Conservation (phyloP, 495 filamentous ascomycete genomes). For the Talaromyces proteolyticus region DNA sequence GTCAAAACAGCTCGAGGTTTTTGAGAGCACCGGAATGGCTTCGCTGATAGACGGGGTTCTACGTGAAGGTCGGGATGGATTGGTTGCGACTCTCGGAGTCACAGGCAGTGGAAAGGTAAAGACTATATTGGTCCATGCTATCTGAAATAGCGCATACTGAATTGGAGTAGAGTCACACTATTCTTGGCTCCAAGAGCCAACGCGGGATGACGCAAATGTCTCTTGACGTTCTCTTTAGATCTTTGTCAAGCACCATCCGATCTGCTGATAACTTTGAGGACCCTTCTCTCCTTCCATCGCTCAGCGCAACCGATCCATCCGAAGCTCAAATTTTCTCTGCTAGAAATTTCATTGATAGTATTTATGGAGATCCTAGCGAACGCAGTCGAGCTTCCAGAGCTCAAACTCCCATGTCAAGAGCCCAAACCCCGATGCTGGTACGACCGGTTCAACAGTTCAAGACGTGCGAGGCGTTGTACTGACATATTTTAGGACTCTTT, state of each 20-base stretch:
- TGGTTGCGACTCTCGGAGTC: constrained; percentile 89
- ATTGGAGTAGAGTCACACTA: constrained; percentile 80
- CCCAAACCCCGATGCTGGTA: constrained; percentile 17
- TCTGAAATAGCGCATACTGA: too few species aligned
- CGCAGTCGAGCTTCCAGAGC: constrained; percentile 63
- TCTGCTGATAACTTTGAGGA: constrained; percentile 50
- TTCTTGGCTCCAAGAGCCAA: constrained; percentile 80
- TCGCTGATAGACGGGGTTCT: constrained; percentile 74
- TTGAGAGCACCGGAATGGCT: constrained; percentile 73
- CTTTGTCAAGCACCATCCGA: constrained; percentile 60
- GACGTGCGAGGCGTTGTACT: constrained; percentile 13
- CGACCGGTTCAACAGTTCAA: background rate
- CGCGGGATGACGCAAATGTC: constrained; percentile 88
- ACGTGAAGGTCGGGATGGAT: constrained; percentile 74
- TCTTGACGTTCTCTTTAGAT: constrained; percentile 83
- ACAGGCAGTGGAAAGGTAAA: constrained; percentile 93
- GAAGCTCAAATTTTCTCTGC: constrained; percentile 80
- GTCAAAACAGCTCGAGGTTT: constrained; percentile 78
- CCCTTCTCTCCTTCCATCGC: constrained; percentile 59
- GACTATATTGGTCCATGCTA: too few species aligned
- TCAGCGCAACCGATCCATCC: constrained; percentile 70
- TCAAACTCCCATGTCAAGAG: constrained; percentile 66
- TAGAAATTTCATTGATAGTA: constrained; percentile 68
- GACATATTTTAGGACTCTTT: constrained; percentile 42
- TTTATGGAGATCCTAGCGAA: constrained; percentile 63